These are phyloP conservation scores for Hypoxylon fragiforme DNA, from an alignment of 495 filamentous ascomycete genomes.

Conservation along the genomic window DNA sequence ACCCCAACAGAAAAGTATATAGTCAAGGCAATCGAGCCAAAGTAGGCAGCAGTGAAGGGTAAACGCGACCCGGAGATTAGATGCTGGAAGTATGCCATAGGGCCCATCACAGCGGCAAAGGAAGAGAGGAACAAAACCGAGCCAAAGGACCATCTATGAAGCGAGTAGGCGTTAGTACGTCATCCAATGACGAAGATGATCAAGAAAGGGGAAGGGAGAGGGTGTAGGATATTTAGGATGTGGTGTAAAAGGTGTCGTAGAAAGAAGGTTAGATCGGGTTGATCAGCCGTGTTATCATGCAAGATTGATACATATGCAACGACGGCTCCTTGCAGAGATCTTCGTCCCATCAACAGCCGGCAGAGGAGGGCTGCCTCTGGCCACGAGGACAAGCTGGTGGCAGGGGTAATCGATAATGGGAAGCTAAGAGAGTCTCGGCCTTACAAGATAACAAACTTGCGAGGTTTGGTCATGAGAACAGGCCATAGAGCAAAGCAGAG, in stretches of 20 bases:
- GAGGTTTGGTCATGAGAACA: conserved; percentile 72
- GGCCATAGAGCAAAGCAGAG: conserved; percentile 90
- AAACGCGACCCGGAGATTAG: conserved; percentile 81
- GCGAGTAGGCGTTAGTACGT: conserved; percentile 11
- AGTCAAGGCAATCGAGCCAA: conserved; percentile 88
- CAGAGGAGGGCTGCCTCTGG: conserved; percentile 12
- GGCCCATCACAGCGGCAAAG: conserved; percentile 94
- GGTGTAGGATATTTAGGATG: no score
- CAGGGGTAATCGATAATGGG: conserved; percentile 10
- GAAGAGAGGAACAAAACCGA: conserved; percentile 88
- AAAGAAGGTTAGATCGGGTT: conserved; percentile 30
- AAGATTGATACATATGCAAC: conserved; percentile 39
- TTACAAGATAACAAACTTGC: conserved; percentile 97
- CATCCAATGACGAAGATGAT: conserved; percentile 5
- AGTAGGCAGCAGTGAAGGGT: conserved; percentile 96
- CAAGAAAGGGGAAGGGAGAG: no score
- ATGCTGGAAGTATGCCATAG: conserved; percentile 77
- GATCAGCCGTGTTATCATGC: conserved; percentile 34
- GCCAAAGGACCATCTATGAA: conserved; percentile 85
- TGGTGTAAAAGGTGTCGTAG: conserved; percentile 18
- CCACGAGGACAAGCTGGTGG: conserved; percentile 25
- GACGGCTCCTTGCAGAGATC: conserved; percentile 36
- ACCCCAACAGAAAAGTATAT: conserved; percentile 91
- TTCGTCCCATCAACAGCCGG: conserved; percentile 19
- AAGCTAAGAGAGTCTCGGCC: conserved; percentile 48